Percentiles rank a stretch among this genome's conserved stretches.
Evolutionary conservation across 2,329 filamentous ascomycete species (phyloP).

Genomic region (Clonostachys sp.): DNA sequence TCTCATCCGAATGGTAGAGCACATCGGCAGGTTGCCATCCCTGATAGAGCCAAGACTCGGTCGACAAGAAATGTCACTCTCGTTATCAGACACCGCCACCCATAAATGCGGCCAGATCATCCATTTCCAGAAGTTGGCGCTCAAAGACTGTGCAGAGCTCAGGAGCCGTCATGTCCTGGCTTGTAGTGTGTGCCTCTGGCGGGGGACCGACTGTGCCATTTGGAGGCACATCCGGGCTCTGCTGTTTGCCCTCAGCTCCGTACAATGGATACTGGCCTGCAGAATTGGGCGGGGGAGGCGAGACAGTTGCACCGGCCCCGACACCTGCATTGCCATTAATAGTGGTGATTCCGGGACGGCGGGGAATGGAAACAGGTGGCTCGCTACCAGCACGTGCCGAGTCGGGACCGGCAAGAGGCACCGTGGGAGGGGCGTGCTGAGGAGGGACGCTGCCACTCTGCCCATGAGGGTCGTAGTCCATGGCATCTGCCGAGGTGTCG

Average conservation of each 20-base stretch:
- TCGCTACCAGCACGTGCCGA: constrained; percentile 45
- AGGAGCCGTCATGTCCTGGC: constrained; percentile 51
- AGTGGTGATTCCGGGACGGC: constrained; percentile 50
- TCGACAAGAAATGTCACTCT: background rate
- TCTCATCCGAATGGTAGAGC: too few relatives aligned
- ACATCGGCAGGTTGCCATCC: too few relatives aligned
- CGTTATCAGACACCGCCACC: constrained; percentile 47
- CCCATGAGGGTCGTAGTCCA: constrained; percentile 47
- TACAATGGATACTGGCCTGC: constrained; percentile 1
- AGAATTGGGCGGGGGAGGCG: constrained; percentile 34
- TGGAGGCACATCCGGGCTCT: constrained; percentile 20
- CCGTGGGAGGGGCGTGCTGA: constrained; percentile 13
- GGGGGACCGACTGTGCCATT: constrained; percentile 20
- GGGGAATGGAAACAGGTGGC: constrained; percentile 40
- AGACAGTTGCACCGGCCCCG: constrained; percentile 19
- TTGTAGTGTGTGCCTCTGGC: constrained; percentile 23
- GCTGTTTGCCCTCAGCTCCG: constrained; percentile 25
- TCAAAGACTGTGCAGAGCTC: constrained; percentile 57
- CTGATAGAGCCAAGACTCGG: too few relatives aligned
- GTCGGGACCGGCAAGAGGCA: constrained; percentile 27
- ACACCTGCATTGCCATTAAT: constrained; percentile 51
- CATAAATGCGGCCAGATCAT: constrained; percentile 60
- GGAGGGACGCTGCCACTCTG: constrained; percentile 13
- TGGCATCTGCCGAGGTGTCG: constrained; percentile 47
- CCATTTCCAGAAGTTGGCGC: constrained; percentile 53